Base-by-base conservation (phyloP, 2,329 filamentous ascomycete species). In the Epichloe brachyelytri region DNA sequence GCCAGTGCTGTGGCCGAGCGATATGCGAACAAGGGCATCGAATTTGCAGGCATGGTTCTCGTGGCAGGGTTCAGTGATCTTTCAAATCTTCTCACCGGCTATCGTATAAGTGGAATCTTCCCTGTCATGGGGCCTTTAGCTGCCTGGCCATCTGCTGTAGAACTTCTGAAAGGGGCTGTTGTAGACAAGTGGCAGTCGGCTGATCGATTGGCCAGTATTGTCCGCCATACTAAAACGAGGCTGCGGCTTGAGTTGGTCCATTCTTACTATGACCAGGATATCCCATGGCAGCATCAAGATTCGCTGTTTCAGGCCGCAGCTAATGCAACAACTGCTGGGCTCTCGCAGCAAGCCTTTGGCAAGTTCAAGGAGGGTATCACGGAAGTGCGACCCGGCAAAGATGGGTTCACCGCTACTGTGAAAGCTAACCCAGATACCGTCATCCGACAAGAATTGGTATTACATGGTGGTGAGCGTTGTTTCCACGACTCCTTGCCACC, bases 101-200 rank as follows among this genome's bases (percentile, higher is more conserved):
- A 95, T 65, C 80, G 82, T 20, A 80, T 93, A 38, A 82, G 76
- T n/a, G 91, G 90, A 1, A 62, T 86, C 4, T 70, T 95, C 15
- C 89, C 90, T 0, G 70, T 95, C 5, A 73, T 96, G n/a, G 80
- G 82, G 0, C 89, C 89, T 0, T 72, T 96, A 3, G 71, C 78
- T 6, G 68, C 72, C 3, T 86, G 86, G 63, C 86, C 86, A 0
- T 72, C 74, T 12, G 62, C 90, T 15, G 71, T 85, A 46, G 71
- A 72, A 4, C 77, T 77, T 60, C 70, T 94, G 6, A 71, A 81
- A 17, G 64, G 69, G 8, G 76, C 77, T 49, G 76, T 95, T 12
- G 71, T 85, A n/a, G 91, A 97, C 60, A 82, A 76, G 53, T 98
- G 93, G 93, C 74, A 80, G 46, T 88, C 86, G 0, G 78, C 78